Conservation (phyloP, 805 yeast species). For the Saturnispora galanensis region DNA sequence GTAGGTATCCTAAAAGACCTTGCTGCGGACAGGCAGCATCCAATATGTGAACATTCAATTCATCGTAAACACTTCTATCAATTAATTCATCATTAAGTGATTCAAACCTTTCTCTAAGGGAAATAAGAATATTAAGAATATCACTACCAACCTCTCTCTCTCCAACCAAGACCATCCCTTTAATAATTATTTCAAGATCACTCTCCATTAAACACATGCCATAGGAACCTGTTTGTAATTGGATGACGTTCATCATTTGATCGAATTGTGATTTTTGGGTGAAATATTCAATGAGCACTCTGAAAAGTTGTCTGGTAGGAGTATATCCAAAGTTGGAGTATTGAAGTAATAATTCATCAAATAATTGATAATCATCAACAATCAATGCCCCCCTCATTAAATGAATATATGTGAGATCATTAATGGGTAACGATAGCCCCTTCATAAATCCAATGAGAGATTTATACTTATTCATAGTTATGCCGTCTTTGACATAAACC, state of each 20-base stretch:
- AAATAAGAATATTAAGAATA: neutral
- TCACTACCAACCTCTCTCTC: neutral
- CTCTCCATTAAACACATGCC: conserved; percentile 14
- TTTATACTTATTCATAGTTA: conserved; percentile 1
- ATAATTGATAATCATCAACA: conserved; percentile 11
- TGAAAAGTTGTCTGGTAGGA: conserved; percentile 16
- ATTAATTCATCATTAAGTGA: neutral
- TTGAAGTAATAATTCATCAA: conserved; percentile 14
- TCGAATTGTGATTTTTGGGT: conserved; percentile 10
- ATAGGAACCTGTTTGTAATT: conserved; percentile 13
- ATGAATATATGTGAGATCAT: conserved; percentile 12
- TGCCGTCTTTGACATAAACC: neutral
- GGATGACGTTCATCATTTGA: conserved; percentile 16
- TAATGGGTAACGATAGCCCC: conserved; percentile 1
- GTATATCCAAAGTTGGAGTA: conserved; percentile 10
- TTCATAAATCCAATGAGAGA: neutral
- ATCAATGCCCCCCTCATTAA: conserved; percentile 15
- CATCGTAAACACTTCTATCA: neutral
- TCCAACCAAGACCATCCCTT: neutral
- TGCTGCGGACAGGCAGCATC: neutral
- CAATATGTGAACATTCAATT: neutral
- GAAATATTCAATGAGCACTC: conserved; percentile 9
- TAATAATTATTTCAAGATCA: conserved; percentile 3
- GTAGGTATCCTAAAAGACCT: neutral
- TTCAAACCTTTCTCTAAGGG: conserved; percentile 2